A percentile compares a stretch with the other conserved stretches of the same genome.
Conservation (phyloP, 495 filamentous ascomycete species). For the Aspergillus bridgeri region DNA sequence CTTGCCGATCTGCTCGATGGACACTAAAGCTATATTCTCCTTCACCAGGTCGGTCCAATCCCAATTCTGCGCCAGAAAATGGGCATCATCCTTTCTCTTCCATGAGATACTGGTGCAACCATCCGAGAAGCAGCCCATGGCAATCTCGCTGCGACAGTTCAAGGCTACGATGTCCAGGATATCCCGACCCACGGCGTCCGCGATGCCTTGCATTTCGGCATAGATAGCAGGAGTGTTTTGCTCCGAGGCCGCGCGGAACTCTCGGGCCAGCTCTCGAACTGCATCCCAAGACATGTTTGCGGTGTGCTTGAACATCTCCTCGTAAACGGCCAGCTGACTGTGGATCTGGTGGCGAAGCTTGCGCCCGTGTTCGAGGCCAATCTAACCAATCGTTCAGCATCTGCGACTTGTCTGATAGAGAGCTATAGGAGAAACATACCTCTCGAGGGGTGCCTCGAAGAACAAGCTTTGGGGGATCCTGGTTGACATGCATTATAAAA, state of each 20-base stretch:
- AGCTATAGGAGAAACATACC: conserved; percentile 12
- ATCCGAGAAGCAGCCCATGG: conserved; percentile 59
- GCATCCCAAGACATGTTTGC: conserved; percentile 47
- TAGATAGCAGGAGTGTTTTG: conserved; percentile 43
- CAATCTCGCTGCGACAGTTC: conserved; percentile 67
- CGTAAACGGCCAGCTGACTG: conserved; percentile 50
- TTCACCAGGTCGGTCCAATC: conserved; percentile 52
- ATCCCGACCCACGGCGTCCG: conserved; percentile 51
- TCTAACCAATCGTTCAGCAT: conserved; percentile 26
- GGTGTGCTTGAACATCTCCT: conserved; percentile 46
- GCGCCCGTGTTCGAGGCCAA: conserved; percentile 53
- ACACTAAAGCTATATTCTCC: conserved; percentile 53
- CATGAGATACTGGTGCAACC: conserved; percentile 62
- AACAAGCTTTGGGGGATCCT: conserved; percentile 20
- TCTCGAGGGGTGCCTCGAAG: conserved; percentile 28
- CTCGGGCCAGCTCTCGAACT: conserved; percentile 41
- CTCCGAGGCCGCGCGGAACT: conserved; percentile 41
- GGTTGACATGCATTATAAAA: conserved; percentile 5
- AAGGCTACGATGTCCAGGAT: conserved; percentile 60
- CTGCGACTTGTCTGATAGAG: not conserved
- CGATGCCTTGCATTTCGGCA: conserved; percentile 56
- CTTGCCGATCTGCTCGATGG: conserved; percentile 46
- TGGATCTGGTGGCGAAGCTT: conserved; percentile 41
- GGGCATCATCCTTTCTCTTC: conserved; percentile 34
- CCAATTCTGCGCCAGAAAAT: conserved; percentile 65